These are phyloP conservation scores for Colletotrichum musae DNA, from an alignment of 2,329 filamentous ascomycete genomes.

Conservation along the genomic window DNA sequence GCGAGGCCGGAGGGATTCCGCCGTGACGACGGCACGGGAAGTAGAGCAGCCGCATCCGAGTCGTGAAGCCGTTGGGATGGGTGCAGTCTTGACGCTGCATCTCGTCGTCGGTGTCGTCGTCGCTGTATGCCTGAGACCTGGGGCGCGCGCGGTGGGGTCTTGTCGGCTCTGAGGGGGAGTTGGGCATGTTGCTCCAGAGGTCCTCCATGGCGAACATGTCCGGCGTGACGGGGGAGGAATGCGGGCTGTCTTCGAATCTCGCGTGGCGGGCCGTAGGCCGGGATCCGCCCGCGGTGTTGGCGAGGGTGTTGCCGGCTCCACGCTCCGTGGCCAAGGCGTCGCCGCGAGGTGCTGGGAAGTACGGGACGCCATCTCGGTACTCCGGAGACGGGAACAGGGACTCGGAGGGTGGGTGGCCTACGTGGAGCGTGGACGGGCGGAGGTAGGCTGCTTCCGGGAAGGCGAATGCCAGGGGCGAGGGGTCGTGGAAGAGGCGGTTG, in stretches of 20 bases:
- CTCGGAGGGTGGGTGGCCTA: conserved; percentile 1
- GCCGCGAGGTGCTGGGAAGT: neutral
- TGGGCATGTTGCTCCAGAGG: neutral
- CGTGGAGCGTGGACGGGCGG: neutral
- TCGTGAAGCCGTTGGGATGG: neutral
- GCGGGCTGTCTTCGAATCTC: neutral
- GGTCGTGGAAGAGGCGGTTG: conserved; percentile 5
- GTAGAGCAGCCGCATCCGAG: neutral
- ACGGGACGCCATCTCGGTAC: neutral
- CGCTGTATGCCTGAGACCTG: neutral
- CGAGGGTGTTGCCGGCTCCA: neutral
- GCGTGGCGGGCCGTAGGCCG: no score
- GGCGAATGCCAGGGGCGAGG: neutral
- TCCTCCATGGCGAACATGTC: conserved; percentile 13
- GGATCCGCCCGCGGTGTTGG: no score
- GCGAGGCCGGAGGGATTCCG: neutral
- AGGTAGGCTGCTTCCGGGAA: neutral
- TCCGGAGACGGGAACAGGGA: neutral
- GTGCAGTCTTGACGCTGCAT: neutral
- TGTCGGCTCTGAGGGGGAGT: neutral
- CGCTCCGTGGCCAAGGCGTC: neutral
- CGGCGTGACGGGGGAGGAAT: neutral
- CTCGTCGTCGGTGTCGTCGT: neutral
- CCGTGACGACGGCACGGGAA: neutral
- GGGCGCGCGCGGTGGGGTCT: neutral